These are phyloP conservation scores for Euclidium syriacum DNA, from an alignment of 345 rosid species.

Conservation along the genomic window DNA sequence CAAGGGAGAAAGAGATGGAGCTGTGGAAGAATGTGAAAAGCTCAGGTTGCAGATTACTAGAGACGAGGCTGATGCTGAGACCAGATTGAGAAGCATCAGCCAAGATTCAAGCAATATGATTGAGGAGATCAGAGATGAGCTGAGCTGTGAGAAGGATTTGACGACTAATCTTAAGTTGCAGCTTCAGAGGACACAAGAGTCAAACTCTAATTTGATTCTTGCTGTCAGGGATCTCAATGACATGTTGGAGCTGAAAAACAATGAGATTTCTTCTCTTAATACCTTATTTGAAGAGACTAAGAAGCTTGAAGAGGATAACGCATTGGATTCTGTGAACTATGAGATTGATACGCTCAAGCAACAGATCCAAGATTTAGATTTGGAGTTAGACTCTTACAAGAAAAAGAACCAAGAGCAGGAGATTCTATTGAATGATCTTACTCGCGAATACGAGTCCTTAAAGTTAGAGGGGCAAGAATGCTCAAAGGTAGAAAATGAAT, in stretches of 20 bases:
- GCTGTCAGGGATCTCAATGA: slow-evolving; percentile 76
- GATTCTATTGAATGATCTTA: slow-evolving; percentile 63
- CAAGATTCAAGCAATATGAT: slow-evolving; percentile 47
- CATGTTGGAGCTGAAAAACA: slow-evolving; percentile 56
- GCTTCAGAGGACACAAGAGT: slow-evolving; percentile 76
- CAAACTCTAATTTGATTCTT: slow-evolving; percentile 80
- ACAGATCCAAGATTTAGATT: slow-evolving; percentile 45
- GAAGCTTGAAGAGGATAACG: slow-evolving; percentile 30
- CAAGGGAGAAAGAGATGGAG: slow-evolving; percentile 57
- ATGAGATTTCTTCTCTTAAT: slow-evolving; percentile 42
- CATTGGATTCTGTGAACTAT: slow-evolving; percentile 23
- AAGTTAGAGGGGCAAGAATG: slow-evolving; percentile 49
- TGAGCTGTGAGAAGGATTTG: slow-evolving; percentile 61
- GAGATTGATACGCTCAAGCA: slow-evolving; percentile 52
- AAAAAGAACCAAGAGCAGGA: slow-evolving; percentile 67
- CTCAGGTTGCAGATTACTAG: slow-evolving; percentile 33
- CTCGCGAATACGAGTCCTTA: slow-evolving; percentile 53
- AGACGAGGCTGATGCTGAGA: slow-evolving; percentile 38
- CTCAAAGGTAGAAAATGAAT: slow-evolving; percentile 32
- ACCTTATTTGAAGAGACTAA: slow-evolving; percentile 31
- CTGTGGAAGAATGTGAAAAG: slow-evolving; percentile 40
- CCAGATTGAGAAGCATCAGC: slow-evolving; percentile 40
- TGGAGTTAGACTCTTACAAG: slow-evolving; percentile 55
- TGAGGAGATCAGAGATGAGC: slow-evolving; percentile 67
- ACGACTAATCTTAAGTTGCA: slow-evolving; percentile 68